Conservation (phyloP, 2,329 filamentous ascomycete genomes). For the Fusarium bulbicola region DNA sequence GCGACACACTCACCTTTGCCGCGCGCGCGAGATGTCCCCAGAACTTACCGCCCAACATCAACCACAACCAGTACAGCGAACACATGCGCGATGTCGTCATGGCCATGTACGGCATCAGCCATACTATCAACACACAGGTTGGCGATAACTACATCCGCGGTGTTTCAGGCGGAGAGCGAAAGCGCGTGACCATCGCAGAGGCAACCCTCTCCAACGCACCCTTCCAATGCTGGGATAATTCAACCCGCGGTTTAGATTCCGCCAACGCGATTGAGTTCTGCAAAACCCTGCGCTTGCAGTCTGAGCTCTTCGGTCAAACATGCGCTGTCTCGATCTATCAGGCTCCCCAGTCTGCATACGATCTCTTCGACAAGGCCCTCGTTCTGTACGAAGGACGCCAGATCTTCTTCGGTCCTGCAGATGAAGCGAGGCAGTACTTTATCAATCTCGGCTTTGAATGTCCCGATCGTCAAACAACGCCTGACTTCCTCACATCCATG, state of each 20-base stretch:
- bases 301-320: slow-evolving; percentile 39
- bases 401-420: slow-evolving; percentile 69
- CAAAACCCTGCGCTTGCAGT: slow-evolving; percentile 38
- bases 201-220: slow-evolving; percentile 65
- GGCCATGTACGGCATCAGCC: slow-evolving; percentile 72
- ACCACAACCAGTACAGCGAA: slow-evolving; percentile 60
- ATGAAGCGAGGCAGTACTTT: slow-evolving; percentile 69
- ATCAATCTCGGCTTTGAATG: slow-evolving; percentile 70
- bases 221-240: slow-evolving; percentile 47
- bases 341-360: slow-evolving; percentile 67
- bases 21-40: slow-evolving; percentile 68
- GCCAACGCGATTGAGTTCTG: slow-evolving; percentile 45
- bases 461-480: slow-evolving; percentile 68
- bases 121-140: slow-evolving; percentile 76
- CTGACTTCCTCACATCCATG: slow-evolving; percentile 71
- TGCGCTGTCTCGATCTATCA: slow-evolving; percentile 62
- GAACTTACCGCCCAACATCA: slow-evolving; percentile 65
- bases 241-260: slow-evolving; percentile 44
- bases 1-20: slow-evolving; percentile 71
- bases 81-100: slow-evolving; percentile 72
- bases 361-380: slow-evolving; percentile 73
- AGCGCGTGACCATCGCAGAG: slow-evolving; percentile 80
- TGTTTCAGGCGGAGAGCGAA: slow-evolving; percentile 80
- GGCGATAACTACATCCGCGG: slow-evolving; percentile 75
- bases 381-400: slow-evolving; percentile 74